Conservation (phyloP, 2,329 filamentous ascomycete genomes). For the Colletotrichum sp. region DNA sequence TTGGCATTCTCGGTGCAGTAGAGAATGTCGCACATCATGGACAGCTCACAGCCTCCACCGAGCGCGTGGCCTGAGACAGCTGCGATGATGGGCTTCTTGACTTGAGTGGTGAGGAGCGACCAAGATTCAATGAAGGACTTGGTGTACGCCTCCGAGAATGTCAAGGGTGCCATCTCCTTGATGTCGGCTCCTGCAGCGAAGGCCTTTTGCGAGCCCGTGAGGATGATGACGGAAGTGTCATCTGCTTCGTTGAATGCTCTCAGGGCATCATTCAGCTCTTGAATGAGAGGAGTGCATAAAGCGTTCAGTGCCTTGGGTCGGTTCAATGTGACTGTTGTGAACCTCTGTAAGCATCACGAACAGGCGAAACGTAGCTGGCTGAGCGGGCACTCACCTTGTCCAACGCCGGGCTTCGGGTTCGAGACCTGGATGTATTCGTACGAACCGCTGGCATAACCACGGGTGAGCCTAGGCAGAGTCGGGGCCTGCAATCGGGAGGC, state of each 20-base stretch:
- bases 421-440: conserved; percentile 88
- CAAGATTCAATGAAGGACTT: conserved; percentile 94
- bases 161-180: conserved; percentile 96
- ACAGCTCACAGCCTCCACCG: conserved; percentile 93
- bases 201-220: conserved; percentile 88
- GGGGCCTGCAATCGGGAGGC: conserved; percentile 64
- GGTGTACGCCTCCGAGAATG: conserved; percentile 86
- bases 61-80: conserved; percentile 95
- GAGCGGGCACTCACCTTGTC: conserved; percentile 68
- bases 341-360: background rate
- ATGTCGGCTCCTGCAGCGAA: conserved; percentile 98
- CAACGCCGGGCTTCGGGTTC: conserved; percentile 85
- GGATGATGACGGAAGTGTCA: conserved; percentile 75
- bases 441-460: conserved; percentile 53
- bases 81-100: conserved; percentile 94
- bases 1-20: conserved; percentile 88
- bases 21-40: conserved; percentile 96
- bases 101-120: conserved; percentile 81
- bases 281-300: conserved; percentile 87
- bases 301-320: conserved; percentile 96
- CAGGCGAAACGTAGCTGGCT: conserved; percentile 9
- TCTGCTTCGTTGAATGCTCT: conserved; percentile 71
- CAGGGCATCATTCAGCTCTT: conserved; percentile 84
- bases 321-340: conserved; percentile 79
- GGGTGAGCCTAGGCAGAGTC: conserved; percentile 61